Percentiles rank a stretch among this genome's conserved stretches.
These are phyloP conservation scores for Raddia guianensis DNA, from an alignment of 176 grass and related monocot species.

Conservation along the genomic window DNA sequence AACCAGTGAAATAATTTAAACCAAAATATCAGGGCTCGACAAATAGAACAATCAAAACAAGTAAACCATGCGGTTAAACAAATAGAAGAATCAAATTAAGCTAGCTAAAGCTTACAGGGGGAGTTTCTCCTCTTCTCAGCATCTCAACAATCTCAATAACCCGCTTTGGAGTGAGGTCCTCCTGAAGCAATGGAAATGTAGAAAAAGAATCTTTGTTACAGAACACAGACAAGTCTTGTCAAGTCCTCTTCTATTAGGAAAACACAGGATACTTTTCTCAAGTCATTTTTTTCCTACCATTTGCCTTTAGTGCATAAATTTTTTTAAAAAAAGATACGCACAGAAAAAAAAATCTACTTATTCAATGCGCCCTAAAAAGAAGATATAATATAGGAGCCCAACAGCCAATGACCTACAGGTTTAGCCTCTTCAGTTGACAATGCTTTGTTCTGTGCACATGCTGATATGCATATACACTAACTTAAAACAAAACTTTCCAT, in stretches of 20 bases:
- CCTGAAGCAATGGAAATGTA: constrained; percentile 47
- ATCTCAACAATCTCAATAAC: constrained; percentile 92
- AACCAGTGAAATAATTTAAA: neutral
- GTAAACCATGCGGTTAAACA: neutral
- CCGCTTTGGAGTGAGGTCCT: constrained; percentile 82
- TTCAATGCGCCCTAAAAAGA: neutral
- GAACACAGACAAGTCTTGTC: neutral
- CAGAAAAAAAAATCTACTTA: neutral
- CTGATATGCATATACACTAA: neutral
- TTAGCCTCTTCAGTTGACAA: neutral
- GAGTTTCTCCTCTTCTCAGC: constrained; percentile 84
- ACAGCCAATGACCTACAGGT: neutral
- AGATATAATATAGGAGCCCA: neutral
- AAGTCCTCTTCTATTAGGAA: neutral
- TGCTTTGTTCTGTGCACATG: constrained; percentile 3
- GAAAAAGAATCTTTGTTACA: constrained; percentile 24
- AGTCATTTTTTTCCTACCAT: neutral
- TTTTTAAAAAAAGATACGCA: neutral
- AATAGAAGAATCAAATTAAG: constrained; percentile 24
- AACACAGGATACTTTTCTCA: neutral
- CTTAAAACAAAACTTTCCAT: neutral
- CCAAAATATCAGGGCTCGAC: neutral
- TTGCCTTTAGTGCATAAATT: neutral
- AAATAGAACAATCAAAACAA: neutral
- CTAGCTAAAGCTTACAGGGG: constrained; percentile 63